Evolutionary conservation across 371 early-diverging fungal species (phyloP).

Genomic region (Syncephalastrum sp.): DNA sequence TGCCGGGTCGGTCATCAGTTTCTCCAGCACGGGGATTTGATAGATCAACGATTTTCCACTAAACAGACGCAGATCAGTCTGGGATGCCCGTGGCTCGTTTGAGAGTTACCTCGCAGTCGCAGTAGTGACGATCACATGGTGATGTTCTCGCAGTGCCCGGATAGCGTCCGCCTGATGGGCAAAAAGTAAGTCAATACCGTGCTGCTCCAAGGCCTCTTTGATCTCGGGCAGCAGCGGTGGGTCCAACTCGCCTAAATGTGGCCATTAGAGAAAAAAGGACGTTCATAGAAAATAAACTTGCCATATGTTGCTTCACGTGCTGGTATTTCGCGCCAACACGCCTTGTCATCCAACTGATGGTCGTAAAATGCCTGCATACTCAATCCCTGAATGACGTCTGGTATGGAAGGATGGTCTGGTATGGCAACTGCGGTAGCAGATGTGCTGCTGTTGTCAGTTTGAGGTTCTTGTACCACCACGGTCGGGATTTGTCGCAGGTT

Average conservation of each 20-base stretch:
- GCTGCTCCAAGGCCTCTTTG: conserved; percentile 20
- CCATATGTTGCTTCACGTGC: conserved; percentile 16
- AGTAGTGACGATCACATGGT: conserved; percentile 67
- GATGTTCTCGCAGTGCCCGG: conserved; percentile 33
- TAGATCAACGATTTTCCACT: conserved; percentile 84
- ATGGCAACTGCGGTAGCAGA: too few species aligned
- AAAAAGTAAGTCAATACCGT: conserved; percentile 54
- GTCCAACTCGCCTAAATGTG: conserved; percentile 18
- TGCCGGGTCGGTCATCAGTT: conserved; percentile 35
- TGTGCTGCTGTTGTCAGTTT: not conserved
- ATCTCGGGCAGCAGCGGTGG: conserved; percentile 19
- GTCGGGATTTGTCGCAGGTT: too few species aligned
- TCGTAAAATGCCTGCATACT: conserved; percentile 27
- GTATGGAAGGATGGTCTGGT: conserved; percentile 2
- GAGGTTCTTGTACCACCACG: too few species aligned
- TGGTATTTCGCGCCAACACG: conserved; percentile 10
- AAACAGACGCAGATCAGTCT: not conserved
- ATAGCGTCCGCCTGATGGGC: conserved; percentile 72
- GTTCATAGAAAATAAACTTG: not conserved
- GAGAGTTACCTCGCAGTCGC: conserved; percentile 62
- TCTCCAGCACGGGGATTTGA: conserved; percentile 66
- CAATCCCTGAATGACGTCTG: conserved; percentile 20
- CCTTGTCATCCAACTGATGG: conserved; percentile 23
- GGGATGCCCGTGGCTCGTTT: not conserved
- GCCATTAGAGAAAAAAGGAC: conserved; percentile 3